Base-by-base conservation (phyloP, 1,284 basidiomycete genomes). In the Microbotryomycetes sp. region DNA sequence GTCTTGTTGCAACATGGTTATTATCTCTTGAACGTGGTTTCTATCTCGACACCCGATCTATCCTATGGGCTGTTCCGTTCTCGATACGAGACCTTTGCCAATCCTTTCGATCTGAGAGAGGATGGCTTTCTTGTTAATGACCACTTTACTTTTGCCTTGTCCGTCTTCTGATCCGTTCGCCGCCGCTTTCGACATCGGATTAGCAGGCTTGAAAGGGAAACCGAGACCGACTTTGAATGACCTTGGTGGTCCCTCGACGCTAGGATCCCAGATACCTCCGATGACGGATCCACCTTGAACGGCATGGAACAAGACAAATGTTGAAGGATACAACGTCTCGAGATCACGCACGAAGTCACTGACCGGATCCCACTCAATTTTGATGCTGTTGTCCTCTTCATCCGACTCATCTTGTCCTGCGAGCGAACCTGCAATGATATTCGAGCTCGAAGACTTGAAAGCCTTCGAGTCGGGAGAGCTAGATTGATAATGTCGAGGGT, bases 201-300 rank as follows among this genome's bases (percentile, higher is more conserved):
- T 9, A 6, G 22, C 46, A 6, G 86, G 89, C 45, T 75, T 77
- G 69, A 82, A 84, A 0, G 86, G 88, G 77, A 87, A 94, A 2
- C 86, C 87, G 19, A 89, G 83, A 56, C 92, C 79, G 4, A 93
- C 89, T 71, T 89, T 85, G 80, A 96, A 92, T 2, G 84, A 80
- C 51, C 79, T 74, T 19, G 36, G 36, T 25, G 77, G 72, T 53
- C 74, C 71, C 14, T 72, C 68, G 28, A 82, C 80, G 9, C 73
- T 56, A 0, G 89, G 87, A 71, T 96, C 90, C 88, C 92, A 97
- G 1, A 97, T 83, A 0, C 83, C 86, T 6, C 89, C 93, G 57
- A 94, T 85, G 7, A 80, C 78, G 55, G 82, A 78, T 0, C 94
- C 92, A 16, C 96, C 96, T 42, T 86, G 81, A 0, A 81, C 77